Percentiles rank a stretch among this genome's conserved stretches.
phyloP scores from a whole-genome alignment of 352 stramenopile species.

The Peronospora tabacina region DNA sequence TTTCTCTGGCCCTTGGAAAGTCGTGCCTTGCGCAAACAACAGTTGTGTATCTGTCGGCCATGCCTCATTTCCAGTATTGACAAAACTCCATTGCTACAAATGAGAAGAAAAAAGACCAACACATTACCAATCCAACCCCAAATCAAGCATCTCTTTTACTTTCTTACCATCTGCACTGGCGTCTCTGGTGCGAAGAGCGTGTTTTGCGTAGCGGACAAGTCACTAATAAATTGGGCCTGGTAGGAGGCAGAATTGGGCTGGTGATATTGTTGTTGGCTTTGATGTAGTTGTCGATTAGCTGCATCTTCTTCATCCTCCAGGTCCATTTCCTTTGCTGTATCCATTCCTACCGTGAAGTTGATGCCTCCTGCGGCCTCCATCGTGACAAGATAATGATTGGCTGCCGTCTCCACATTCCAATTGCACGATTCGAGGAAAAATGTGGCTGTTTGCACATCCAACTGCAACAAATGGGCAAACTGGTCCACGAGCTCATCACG shows the following conservation, averaged over 20 bases:
- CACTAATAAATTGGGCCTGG: constrained; percentile 56
- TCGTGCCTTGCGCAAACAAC: constrained; percentile 60
- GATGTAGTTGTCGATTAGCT: constrained; percentile 5
- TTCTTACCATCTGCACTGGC: constrained; percentile 48
- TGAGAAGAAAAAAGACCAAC: not conserved
- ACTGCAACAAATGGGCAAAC: constrained; percentile 67
- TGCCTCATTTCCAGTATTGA: constrained; percentile 45
- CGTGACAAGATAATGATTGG: constrained; percentile 73
- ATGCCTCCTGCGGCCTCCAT: constrained; percentile 35
- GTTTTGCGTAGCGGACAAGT: constrained; percentile 52
- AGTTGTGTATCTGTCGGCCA: constrained; percentile 59
- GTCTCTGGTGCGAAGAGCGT: constrained; percentile 44
- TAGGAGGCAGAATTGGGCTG: constrained; percentile 26
- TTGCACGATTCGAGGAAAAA: constrained; percentile 87
- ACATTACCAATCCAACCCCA: not conserved
- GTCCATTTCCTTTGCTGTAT: constrained; percentile 35
- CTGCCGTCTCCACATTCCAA: constrained; percentile 83
- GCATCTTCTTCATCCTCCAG: constrained; percentile 43
- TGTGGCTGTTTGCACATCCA: constrained; percentile 55
- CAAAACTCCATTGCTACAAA: constrained; percentile 66
- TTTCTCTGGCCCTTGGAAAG: constrained; percentile 48
- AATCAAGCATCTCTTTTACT: not conserved
- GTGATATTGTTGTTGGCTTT: constrained; percentile 10
- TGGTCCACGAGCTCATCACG: constrained; percentile 81
- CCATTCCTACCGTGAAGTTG: constrained; percentile 25